Evolutionary conservation across 176 grass and related monocot species (phyloP), one percentile per base, ranked within the genome.

Genomic region (Zoysia pacifica): DNA sequence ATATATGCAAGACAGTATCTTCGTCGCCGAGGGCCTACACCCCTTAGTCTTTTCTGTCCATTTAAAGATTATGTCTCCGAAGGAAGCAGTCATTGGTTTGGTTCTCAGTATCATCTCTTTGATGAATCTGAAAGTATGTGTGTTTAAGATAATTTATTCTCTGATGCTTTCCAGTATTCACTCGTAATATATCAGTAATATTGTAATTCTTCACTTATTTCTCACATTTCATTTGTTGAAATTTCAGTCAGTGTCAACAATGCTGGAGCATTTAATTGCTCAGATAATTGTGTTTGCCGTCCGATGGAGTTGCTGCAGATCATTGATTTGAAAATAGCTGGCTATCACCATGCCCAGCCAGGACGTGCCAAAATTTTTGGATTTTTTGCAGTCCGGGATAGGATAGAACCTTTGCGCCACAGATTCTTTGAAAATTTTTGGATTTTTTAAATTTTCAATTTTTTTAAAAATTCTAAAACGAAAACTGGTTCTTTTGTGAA

Each of bases 121-220:
- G 59, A 62, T 62, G 73, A 75, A 55, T 85, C 83, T 59, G 69
- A 67, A 85, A 66, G 69, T 85, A 67, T 11, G 39, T 58, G 42
- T 15, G 45, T 72, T 79, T 48, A 9, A 4, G 47, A 50, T 51
- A 77, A 70, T n/a, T 78, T 14, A 47, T 64, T 16, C 44, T 43
- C 9, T 43, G 3, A 4, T 39, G 19, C 38, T 38, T 6, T 42
- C 28, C 39, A 69, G 58, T 35, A 9, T 65, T 4, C 4, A 7
- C 48, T 45, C 6, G 46, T 76, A 20, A 72, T 73, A n/a, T 67
- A 40, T 42, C 49, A 48, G 11, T 73, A 61, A 56, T 73, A 12
- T 2, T 40, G 16, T 1, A 48, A 58, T 67, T 59, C 11, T 73
- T 1, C 44, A 39, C 5, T 7, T 28, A 12, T 56, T 48, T 59